Percentiles rank a stretch among this genome's conserved stretches.
Conservation (phyloP, 140 eudicot genomes). For the Erigeron philadelphicus region DNA sequence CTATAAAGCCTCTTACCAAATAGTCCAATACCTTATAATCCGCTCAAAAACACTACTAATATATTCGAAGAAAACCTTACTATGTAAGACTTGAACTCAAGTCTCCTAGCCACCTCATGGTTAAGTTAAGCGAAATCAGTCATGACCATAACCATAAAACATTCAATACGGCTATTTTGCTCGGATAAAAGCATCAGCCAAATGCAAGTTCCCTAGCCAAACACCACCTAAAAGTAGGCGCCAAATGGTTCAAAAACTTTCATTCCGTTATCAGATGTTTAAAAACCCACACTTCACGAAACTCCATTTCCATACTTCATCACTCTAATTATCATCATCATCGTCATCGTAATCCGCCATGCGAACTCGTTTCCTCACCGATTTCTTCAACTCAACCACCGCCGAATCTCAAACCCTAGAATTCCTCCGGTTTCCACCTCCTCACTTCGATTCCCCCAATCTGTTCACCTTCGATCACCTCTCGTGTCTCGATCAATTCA, state of each 20-base stretch:
- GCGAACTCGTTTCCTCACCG: slow-evolving; percentile 77
- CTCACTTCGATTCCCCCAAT: slow-evolving; percentile 40
- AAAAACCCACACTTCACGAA: not conserved
- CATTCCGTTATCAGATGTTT: not conserved
- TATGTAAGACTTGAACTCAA: no score
- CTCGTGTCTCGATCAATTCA: slow-evolving; percentile 34
- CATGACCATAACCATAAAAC: no score
- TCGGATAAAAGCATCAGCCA: no score
- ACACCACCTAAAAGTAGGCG: slow-evolving; percentile 4
- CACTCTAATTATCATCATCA: slow-evolving; percentile 3
- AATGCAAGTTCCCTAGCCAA: no score
- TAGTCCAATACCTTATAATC: no score
- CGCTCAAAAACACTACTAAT: no score
- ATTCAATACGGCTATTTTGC: no score
- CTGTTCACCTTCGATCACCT: slow-evolving; percentile 21
- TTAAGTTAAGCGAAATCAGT: no score
- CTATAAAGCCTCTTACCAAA: no score
- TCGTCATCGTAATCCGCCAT: slow-evolving; percentile 28
- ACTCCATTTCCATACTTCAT: slow-evolving; percentile 11
- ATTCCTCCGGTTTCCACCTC: slow-evolving; percentile 66
- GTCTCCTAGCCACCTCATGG: no score
- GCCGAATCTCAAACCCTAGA: slow-evolving; percentile 44
- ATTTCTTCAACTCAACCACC: slow-evolving; percentile 40
- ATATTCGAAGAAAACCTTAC: no score
- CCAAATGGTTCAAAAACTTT: slow-evolving; percentile 12